Evolutionary conservation across 805 yeast genomes (phyloP).

Genomic region (Hanseniaspora lachancei): DNA sequence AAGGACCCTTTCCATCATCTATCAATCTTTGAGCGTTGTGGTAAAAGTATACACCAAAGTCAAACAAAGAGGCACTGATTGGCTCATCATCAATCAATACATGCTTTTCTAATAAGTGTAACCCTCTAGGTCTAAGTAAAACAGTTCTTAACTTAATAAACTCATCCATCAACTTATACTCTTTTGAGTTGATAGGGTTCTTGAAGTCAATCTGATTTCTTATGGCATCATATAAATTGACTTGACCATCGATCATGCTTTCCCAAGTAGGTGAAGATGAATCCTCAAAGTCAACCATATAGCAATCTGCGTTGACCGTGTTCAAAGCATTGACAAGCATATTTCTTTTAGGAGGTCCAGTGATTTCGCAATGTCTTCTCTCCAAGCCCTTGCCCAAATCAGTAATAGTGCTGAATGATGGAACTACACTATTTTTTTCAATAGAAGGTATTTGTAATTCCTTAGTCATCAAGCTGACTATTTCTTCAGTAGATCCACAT

Average conservation of each 20-base stretch:
- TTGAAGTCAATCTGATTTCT: slow-evolving; percentile 50
- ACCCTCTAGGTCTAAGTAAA: slow-evolving; percentile 78
- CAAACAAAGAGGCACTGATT: slow-evolving; percentile 62
- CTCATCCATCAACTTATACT: slow-evolving; percentile 39
- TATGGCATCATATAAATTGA: slow-evolving; percentile 61
- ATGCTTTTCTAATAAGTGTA: slow-evolving; percentile 73
- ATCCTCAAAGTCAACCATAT: slow-evolving; percentile 80
- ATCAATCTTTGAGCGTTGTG: slow-evolving; percentile 56
- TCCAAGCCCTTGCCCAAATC: slow-evolving; percentile 53
- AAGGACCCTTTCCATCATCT: slow-evolving; percentile 61
- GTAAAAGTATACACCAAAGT: slow-evolving; percentile 65
- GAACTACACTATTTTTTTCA: slow-evolving; percentile 44
- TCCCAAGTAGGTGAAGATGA: slow-evolving; percentile 76
- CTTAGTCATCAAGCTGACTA: slow-evolving; percentile 50
- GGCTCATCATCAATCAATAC: slow-evolving; percentile 62
- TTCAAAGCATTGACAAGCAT: slow-evolving; percentile 75
- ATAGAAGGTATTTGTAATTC: slow-evolving; percentile 38
- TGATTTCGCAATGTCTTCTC: slow-evolving; percentile 67
- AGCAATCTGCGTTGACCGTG: slow-evolving; percentile 56
- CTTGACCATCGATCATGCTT: slow-evolving; percentile 70
- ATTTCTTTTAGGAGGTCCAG: slow-evolving; percentile 76
- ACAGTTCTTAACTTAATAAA: slow-evolving; percentile 44
- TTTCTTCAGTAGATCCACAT: slow-evolving; percentile 9
- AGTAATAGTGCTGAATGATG: slow-evolving; percentile 45
- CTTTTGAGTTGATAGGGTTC: slow-evolving; percentile 25